Base-by-base conservation (phyloP, 2,329 filamentous ascomycete species). In the Berkeleyomyces basicola region DNA sequence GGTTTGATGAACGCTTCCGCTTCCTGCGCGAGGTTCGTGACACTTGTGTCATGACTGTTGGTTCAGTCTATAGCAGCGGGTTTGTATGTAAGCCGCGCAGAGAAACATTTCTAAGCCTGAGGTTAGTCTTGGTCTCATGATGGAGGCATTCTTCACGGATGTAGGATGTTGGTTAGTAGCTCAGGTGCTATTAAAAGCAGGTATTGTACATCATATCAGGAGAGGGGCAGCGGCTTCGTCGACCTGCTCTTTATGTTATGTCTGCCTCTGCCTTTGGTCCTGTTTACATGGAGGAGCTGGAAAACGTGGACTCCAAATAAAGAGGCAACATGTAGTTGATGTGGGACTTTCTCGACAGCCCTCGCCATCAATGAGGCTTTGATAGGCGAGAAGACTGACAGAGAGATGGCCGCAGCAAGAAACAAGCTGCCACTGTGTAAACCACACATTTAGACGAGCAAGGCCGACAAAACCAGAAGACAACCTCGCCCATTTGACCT, bases 201-300 rank as follows among this genome's bases (percentile, higher is more conserved):
- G 16, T 37, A 33, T 47, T 58, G 61, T 62, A 31, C 51, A 58
- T 46, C 61, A 62, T 58, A 46, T 40, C 51, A 36, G 43, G 43
- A 39, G 40, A 23, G 40, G 14, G 39, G n/a, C 61, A 62, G 43
- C 61, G 61, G 61, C 53, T 62, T 49, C 61, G 53, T 58, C 61
- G 7, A 39, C 31, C 37, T 36, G 43, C 31, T 7, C 7, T 55
- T 44, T 42, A 14, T 6, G 3, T 11, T 5, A 57, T 62, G 51
- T 62, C 11, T 33, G 61, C 53, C 51, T 62, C 61, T 58, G 61
- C 61, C 61, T 62, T 62, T 62, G 61, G 51, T 62, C 61, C 61
- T 62, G 61, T 57, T 62, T 23, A 47, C 61, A 58, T 57, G 51
- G 51, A 43, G 37, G 7, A 37, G 10, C 31, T n/a, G 23, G 51